Evolutionary conservation across 805 yeast species (phyloP), one percentile per base, ranked within the genome.

Genomic region (Candida chauliodis): DNA sequence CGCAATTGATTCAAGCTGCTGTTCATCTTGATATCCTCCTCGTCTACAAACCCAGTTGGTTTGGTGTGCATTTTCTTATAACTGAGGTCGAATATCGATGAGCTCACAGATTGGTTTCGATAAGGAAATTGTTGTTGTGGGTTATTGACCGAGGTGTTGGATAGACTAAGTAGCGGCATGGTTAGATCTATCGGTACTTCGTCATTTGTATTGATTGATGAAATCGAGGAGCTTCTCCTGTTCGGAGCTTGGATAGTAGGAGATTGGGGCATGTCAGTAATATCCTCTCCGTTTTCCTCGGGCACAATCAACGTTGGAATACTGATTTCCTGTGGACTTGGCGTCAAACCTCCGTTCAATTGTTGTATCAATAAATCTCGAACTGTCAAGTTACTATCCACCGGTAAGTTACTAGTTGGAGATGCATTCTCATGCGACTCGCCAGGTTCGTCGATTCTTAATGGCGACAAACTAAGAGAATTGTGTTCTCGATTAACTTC

Each of bases 131-230:
- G 40, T 17, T 10, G 16, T 23, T 26, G 32, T n/a, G 29, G 36
- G 7, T 37, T 37, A 8, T 37, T 17, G 8, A 56, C 38, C 2
- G 64, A 56, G 8, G 58, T 40, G 9, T 50, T 48, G 1, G 68
- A 61, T 33, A 50, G 42, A 8, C 44, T 47, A 18, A 63, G 48
- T 14, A 63, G 47, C 14, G 68, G 69, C 16, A 62, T 46, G 3
- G 55, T 55, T 40, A 58, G 66, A 7, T 61, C 66, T 19, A 55
- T 35, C 5, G 56, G 54, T 8, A 41, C 19, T 22, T 40, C 44
- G 11, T 36, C 36, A 10, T 18, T 17, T 1, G 58, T 50, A 5
- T 40, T 41, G 8, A 36, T 19, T 9, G 64, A 56, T 2, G 48
- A 34, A 10, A 50, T 20, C 2, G 63, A 58, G 6, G 55, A 52